Evolutionary conservation across 768 basidiomycete genomes (phyloP).

Genomic region (Tricholoma bakamatsutake): DNA sequence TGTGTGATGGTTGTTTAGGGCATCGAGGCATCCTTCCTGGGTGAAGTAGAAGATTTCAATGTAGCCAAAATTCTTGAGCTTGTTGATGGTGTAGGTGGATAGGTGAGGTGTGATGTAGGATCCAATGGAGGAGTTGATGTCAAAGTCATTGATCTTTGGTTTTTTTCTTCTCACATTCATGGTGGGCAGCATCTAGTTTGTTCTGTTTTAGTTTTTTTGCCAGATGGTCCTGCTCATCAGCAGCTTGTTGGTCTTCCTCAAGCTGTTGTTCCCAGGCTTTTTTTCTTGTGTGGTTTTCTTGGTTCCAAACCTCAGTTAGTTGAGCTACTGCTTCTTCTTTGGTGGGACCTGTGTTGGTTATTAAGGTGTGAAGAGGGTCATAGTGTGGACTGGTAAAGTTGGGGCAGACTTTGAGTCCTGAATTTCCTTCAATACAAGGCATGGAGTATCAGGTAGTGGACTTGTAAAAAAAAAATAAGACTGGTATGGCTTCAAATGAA

Average conservation of each 20-base stretch:
- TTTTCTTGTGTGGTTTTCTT: neutral
- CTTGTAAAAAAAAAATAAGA: neutral
- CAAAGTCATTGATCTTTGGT: constrained; percentile 1
- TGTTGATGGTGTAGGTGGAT: constrained; percentile 3
- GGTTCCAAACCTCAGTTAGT: neutral
- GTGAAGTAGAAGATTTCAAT: no score
- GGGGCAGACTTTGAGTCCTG: no score
- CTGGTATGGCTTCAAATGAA: neutral
- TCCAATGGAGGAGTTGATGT: neutral
- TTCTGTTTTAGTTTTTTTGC: neutral
- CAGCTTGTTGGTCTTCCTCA: neutral
- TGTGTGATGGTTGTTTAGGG: neutral
- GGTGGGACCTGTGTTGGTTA: no score
- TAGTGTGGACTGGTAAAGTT: neutral
- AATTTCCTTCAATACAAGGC: no score
- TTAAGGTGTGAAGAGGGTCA: neutral
- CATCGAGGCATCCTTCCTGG: neutral
- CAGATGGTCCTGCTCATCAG: no score
- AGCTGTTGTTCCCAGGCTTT: no score
- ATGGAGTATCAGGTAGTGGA: neutral
- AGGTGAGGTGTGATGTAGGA: neutral
- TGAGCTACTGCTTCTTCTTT: neutral
- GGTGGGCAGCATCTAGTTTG: neutral
- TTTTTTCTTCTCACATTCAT: neutral
- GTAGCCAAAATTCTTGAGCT: no score